Evolutionary conservation across 257 asterid genomes (phyloP), one percentile per base, ranked within the genome.

Genomic region (Nemophila menziesii): DNA sequence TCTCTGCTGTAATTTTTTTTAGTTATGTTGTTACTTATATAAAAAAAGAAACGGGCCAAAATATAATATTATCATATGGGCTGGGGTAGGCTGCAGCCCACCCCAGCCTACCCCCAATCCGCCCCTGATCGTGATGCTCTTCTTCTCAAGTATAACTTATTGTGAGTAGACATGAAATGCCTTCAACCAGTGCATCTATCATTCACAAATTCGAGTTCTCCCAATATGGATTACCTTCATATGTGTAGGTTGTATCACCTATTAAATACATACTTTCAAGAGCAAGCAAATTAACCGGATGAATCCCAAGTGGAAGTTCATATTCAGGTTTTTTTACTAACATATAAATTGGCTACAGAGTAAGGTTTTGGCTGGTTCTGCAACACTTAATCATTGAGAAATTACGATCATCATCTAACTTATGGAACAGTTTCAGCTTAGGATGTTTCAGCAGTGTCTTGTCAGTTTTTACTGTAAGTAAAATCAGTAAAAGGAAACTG

Each of bases 191-290:
- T n/a, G n/a, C n/a, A n/a, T n/a, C n/a, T n/a, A n/a, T n/a, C n/a
- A n/a, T n/a, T n/a, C n/a, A n/a, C n/a, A n/a, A n/a, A 20, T 68
- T 4, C 73, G 75, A 14, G 66, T 57, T 62, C 40, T 63, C 27
- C 70, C 75, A 3, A 58, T 69, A 7, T 68, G 71, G 70, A 16
- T 38, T 22, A 62, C 80, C 2, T 65, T 69, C 75, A 62, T 66
- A 19, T 59, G 16, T 63, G 69, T 5, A 75, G 1, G 56, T 74
- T 2, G 71, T 70, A 7, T 50, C 70, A 0, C 43, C 22, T 70
- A 1, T 75, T 78, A 51, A 51, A 54, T 60, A 67, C 82, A 38
- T 74, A 37, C 71, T 74, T 74, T 43, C 7, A 63, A 10, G 73
- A 44, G 51, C 82, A 74, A 24, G 10, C 57, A 2, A 43, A n/a